Percentiles rank a stretch among this genome's conserved stretches.
phyloP scores from a whole-genome alignment of 2,329 filamentous ascomycete genomes.

The Pestalotiopsis sp. region DNA sequence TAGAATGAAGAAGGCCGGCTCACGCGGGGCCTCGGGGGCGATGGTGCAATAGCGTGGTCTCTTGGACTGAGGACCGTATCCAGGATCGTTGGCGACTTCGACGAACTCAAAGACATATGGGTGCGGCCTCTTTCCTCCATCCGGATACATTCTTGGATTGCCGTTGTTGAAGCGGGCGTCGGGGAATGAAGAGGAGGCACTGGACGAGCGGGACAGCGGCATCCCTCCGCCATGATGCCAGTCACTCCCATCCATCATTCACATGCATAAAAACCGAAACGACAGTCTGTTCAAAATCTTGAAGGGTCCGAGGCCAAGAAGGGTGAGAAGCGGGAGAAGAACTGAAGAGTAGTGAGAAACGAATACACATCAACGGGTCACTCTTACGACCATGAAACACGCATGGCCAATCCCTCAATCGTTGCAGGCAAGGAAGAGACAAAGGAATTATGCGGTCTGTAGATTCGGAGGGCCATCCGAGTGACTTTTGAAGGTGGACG shows the following conservation, averaged over 20 bases:
- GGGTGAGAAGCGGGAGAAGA: not conserved
- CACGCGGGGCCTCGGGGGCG: conserved; percentile 16
- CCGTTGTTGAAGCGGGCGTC: conserved; percentile 18
- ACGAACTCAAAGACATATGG: conserved; percentile 32
- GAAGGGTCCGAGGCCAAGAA: conserved; percentile 3
- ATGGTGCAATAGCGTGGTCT: conserved; percentile 23
- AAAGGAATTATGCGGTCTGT: conserved; percentile 5
- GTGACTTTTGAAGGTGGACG: not conserved
- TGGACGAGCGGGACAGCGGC: conserved; percentile 33
- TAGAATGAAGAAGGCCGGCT: conserved; percentile 33
- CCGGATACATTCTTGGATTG: conserved; percentile 26
- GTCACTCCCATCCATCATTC: conserved; percentile 36
- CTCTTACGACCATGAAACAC: not conserved
- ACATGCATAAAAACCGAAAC: conserved; percentile 15
- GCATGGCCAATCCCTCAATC: not conserved
- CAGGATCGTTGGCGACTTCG: conserved; percentile 29
- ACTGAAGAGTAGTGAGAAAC: not conserved
- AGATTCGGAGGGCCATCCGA: not conserved
- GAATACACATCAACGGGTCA: not conserved
- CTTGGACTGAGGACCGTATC: conserved; percentile 37
- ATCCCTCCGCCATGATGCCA: conserved; percentile 31
- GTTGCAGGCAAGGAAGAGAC: not conserved
- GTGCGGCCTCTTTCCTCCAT: conserved; percentile 39
- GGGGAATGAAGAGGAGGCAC: conserved; percentile 30
- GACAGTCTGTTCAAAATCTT: not conserved